These are phyloP conservation scores for Colletotrichum sp. DNA, from an alignment of 2,329 filamentous ascomycete genomes.

Conservation along the genomic window DNA sequence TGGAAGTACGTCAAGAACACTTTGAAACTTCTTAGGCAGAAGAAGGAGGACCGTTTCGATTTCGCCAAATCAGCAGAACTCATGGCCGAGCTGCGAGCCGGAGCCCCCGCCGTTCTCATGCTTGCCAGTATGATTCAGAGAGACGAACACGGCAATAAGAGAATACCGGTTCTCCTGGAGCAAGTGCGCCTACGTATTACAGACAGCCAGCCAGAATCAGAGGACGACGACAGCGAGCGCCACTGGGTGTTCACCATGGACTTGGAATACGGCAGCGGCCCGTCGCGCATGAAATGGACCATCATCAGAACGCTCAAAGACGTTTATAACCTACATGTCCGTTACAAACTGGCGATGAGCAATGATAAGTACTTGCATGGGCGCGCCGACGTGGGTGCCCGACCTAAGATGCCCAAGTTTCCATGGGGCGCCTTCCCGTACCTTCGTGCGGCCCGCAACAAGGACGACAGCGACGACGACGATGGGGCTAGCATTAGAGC, in stretches of 20 bases:
- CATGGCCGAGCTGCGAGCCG: conserved; percentile 92
- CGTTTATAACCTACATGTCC: conserved; percentile 89
- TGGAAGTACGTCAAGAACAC: conserved; percentile 95
- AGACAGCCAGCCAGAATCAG: conserved; percentile 74
- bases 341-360: conserved; percentile 87
- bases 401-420: conserved; percentile 86
- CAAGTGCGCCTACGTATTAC: conserved; percentile 89
- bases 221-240: conserved; percentile 63
- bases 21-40: conserved; percentile 77
- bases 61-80: conserved; percentile 95
- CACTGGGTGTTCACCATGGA: conserved; percentile 92
- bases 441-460: conserved; percentile 77
- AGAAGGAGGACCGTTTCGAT: conserved; percentile 88
- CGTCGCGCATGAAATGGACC: conserved; percentile 96
- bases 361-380: conserved; percentile 83
- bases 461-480: conserved; percentile 81
- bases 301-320: conserved; percentile 87
- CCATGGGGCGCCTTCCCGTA: conserved; percentile 90
- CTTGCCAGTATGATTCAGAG: conserved; percentile 97
- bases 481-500: conserved; percentile 21
- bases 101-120: conserved; percentile 90
- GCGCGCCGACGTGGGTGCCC: conserved; percentile 66
- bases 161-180: conserved; percentile 92
- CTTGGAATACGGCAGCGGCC: conserved; percentile 92
- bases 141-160: conserved; percentile 93